Evolutionary conservation across 2,329 filamentous ascomycete genomes (phyloP), one percentile per base, ranked within the genome.

Genomic region (Bipolaris victoriae): DNA sequence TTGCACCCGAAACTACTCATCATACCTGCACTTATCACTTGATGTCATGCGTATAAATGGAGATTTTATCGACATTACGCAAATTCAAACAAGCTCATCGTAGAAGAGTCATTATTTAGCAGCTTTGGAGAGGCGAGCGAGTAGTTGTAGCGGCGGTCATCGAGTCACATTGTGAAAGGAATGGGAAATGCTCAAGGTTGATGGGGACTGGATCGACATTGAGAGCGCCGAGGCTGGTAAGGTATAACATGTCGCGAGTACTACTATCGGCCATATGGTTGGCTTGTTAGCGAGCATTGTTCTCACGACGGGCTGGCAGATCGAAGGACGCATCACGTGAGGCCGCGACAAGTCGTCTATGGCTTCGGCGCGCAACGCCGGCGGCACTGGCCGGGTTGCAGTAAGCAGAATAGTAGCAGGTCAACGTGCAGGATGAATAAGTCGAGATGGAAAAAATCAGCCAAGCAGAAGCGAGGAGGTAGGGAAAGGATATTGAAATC

Each of bases 261-360:
- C 9, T 29, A 20, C 2, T 10, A 26, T 26, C 15, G 18, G 3
- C 7, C 31, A 29, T 16, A 16, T 36, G 13, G 13, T 24, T 22
- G 40, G 26, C 26, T 29, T 11, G 10, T 26, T 15, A 18, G 20
- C 45, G 31, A 20, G 18, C 31, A 36, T 55, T 44, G 45, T 49
- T 44, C 36, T 37, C 20, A 45, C 2, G 7, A 45, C 52, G 16
- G 29, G 11, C 52, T 18, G 29, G 11, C 26, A 43, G 22, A 20
- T 20, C 44, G 7, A 44, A 37, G 20, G 3, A 3, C 18, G 6
- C 9, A 15, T 60, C 57, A 57, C 57, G 57, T 57, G 54, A 53
- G 22, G 39, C 22, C 49, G 53, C 49, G 53, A 60, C 57, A 47
- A 45, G 49, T 36, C 18, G n/a, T 43, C 18, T 51, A 37, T 53